phyloP scores from a whole-genome alignment of 306 rosid genomes.

The Lagenaria siceraria region DNA sequence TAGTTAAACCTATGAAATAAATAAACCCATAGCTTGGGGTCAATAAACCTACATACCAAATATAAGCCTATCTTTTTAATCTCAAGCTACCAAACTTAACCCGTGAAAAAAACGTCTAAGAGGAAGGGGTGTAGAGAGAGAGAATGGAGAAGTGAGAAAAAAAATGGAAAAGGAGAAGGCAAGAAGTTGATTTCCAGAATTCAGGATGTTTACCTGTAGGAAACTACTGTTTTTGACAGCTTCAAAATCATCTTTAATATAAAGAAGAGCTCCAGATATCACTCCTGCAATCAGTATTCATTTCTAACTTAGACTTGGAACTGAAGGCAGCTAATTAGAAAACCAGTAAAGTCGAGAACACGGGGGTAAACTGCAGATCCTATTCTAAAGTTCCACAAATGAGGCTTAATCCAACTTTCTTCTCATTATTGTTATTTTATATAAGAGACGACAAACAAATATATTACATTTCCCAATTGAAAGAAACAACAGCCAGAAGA shows the following conservation, averaged over 20 bases:
- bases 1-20: not conserved
- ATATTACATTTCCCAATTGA: not conserved
- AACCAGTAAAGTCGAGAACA: not conserved
- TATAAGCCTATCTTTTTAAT: not conserved
- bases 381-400: not conserved
- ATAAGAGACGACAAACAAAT: no score
- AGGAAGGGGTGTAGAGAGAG: not conserved
- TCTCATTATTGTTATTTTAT: no score
- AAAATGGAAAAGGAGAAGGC: not conserved
- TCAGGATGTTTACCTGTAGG: conserved; percentile 29
- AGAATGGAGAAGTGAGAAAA: not conserved
- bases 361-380: not conserved
- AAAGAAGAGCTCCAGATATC: conserved; percentile 45
- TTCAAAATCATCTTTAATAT: conserved; percentile 50
- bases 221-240: conserved; percentile 33
- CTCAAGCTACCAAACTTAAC: not conserved
- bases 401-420: not conserved
- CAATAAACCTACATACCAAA: not conserved
- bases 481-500: not conserved
- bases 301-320: not conserved
- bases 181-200: not conserved
- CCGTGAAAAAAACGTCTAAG: not conserved
- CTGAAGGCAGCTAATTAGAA: not conserved
- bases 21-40: not conserved
- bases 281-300: conserved; percentile 29